These are phyloP conservation scores for Trichosphaerium sp. DNA, from an alignment of 78 protist genomes.

Conservation along the genomic window DNA sequence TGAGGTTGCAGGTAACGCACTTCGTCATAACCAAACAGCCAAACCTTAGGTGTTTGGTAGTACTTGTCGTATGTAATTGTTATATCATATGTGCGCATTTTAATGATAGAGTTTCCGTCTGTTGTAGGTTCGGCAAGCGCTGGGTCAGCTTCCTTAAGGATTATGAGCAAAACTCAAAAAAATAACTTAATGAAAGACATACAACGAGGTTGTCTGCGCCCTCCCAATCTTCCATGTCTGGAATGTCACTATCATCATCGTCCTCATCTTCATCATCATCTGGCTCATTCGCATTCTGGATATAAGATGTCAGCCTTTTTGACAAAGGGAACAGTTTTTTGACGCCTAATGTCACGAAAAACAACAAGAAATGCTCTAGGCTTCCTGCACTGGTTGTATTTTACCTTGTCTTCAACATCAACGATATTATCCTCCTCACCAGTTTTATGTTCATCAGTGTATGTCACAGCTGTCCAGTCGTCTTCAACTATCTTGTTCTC, in stretches of 20 bases:
- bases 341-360: background rate
- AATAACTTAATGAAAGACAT: constrained; percentile 6
- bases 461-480: background rate
- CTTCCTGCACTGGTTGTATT: background rate
- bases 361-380: background rate
- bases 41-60: constrained; percentile 64
- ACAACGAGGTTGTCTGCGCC: constrained; percentile 21
- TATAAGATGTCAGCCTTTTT: background rate
- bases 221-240: background rate
- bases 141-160: background rate
- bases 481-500: background rate
- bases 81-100: constrained; percentile 62
- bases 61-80: constrained; percentile 73
- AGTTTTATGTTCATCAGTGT: background rate
- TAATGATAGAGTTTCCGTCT: constrained; percentile 22
- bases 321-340: background rate
- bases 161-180: background rate
- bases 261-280: background rate
- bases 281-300: background rate
- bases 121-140: background rate
- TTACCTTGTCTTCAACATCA: background rate
- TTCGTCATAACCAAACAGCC: constrained; percentile 71
- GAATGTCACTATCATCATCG: constrained; percentile 1
- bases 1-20: no score
- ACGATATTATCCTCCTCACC: background rate